These are phyloP conservation scores for Odontarrhena argentea DNA, from an alignment of 345 rosid genomes.

Conservation along the genomic window DNA sequence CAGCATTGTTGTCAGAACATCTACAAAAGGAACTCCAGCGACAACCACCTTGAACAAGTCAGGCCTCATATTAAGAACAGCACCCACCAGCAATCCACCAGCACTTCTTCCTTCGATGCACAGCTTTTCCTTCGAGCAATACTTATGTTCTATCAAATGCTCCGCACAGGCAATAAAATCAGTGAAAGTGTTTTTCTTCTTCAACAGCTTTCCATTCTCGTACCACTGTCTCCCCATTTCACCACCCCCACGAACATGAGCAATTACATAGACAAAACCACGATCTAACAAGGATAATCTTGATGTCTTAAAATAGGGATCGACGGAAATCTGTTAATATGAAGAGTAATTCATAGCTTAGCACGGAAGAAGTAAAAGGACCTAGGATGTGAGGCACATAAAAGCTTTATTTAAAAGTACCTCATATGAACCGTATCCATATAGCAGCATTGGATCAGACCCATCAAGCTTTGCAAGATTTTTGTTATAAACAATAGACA, in stretches of 20 bases:
- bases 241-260: constrained; percentile 97
- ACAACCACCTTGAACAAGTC: constrained; percentile 88
- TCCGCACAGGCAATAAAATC: constrained; percentile 89
- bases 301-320: constrained; percentile 72
- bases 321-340: constrained; percentile 56
- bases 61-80: constrained; percentile 96
- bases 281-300: constrained; percentile 88
- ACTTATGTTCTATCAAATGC: constrained; percentile 64
- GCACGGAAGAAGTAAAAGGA: constrained; percentile 6
- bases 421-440: constrained; percentile 98
- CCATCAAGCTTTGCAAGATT: constrained; percentile 82
- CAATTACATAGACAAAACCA: constrained; percentile 79
- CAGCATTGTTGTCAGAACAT: constrained; percentile 92
- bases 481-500: constrained; percentile 74
- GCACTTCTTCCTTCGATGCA: constrained; percentile 94
- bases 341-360: constrained; percentile 19
- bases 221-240: constrained; percentile 99
- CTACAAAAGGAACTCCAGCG: constrained; percentile 96
- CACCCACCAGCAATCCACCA: constrained; percentile 91
- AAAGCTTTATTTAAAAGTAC: constrained; percentile 46
- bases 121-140: constrained; percentile 75
- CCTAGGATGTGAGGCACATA: constrained; percentile 1
- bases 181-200: constrained; percentile 86
- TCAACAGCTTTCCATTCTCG: constrained; percentile 82
- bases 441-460: constrained; percentile 73